Conservation (phyloP, 371 early-diverging fungal genomes). For the Capillidium rhysosporum region DNA sequence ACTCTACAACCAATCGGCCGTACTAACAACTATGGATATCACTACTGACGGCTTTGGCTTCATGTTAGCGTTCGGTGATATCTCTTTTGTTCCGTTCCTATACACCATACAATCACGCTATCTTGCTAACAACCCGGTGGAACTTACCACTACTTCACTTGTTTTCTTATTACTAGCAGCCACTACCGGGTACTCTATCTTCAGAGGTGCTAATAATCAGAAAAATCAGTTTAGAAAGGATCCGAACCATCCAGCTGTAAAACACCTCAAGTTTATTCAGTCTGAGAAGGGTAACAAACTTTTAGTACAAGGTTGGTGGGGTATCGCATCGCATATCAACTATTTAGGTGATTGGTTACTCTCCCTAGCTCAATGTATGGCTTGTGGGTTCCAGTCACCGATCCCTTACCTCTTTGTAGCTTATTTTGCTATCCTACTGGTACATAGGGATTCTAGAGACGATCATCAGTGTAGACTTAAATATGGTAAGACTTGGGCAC, state of each 20-base stretch:
- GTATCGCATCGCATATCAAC: conserved; percentile 75
- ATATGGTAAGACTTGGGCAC: conserved; percentile 83
- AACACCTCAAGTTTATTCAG: conserved; percentile 56
- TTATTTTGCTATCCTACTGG: conserved; percentile 69
- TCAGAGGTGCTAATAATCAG: conserved; percentile 69
- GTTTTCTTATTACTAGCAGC: conserved; percentile 29
- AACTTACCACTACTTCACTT: conserved; percentile 19
- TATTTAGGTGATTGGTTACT: conserved; percentile 36
- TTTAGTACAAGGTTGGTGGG: conserved; percentile 85
- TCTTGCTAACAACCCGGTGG: conserved; percentile 40
- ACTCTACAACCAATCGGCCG: conserved; percentile 43
- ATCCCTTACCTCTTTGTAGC: conserved; percentile 84
- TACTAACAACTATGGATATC: conserved; percentile 90
- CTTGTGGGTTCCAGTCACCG: conserved; percentile 35
- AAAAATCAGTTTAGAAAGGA: conserved; percentile 66
- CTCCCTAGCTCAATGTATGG: conserved; percentile 10
- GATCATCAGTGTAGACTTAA: conserved; percentile 72
- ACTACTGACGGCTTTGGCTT: conserved; percentile 87
- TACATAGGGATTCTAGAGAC: conserved; percentile 76
- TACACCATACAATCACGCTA: conserved; percentile 80
- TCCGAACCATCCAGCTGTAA: conserved; percentile 36
- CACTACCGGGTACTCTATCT: conserved; percentile 52
- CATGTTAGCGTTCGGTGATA: conserved; percentile 76
- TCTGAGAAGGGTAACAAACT: conserved; percentile 60
- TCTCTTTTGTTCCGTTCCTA: conserved; percentile 77